Base-by-base conservation (phyloP, 345 rosid species). In the Lepidium didymum region DNA sequence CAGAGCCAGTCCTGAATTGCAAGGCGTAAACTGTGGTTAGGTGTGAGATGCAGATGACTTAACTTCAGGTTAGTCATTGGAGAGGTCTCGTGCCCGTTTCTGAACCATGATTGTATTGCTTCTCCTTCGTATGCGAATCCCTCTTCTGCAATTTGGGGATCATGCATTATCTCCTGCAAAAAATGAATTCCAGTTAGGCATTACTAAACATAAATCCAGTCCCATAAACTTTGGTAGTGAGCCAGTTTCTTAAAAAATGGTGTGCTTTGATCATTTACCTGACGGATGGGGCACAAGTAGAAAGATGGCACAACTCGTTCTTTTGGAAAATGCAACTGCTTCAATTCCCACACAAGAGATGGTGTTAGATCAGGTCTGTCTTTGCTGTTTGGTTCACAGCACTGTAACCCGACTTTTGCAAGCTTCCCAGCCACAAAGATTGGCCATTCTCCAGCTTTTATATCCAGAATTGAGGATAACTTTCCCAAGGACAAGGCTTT, bases 1-100 rank as follows among this genome's bases (percentile, higher is more conserved):
- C 89, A 87, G 37, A 87, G 96, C 96, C 91, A 87, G 61, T 87
- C 87, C 62, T 89, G 91, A 71, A 89, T 85, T 8, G 93, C 88
- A 4, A 76, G 78, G 16, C 87, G 78, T 58, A 85, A 44, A 1
- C 82, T 81, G 33, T 83, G 88, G 78, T 89, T 87, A 11, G 88
- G 89, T 45, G 81, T 87, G 10, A 87, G 91, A 78, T 81, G 50
- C 76, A 85, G 54, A 67, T 83, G 72, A 66, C 68, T 72, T 27
- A 89, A 77, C 51, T 62, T 79, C 81, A 85, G 57, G 67, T 89
- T 89, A 40, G 93, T 87, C 96, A 87, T 89, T 5, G 89, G 89
- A 11, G 93, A 85, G 14, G 89, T 87, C 59, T 84, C 84, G 13
- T 70, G 83, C 55, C 84, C 82, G 35, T 77, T 87, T 40, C 73